Evolutionary conservation across 2,329 filamentous ascomycete genomes (phyloP).

Genomic region (Epichloe brachyelytri): DNA sequence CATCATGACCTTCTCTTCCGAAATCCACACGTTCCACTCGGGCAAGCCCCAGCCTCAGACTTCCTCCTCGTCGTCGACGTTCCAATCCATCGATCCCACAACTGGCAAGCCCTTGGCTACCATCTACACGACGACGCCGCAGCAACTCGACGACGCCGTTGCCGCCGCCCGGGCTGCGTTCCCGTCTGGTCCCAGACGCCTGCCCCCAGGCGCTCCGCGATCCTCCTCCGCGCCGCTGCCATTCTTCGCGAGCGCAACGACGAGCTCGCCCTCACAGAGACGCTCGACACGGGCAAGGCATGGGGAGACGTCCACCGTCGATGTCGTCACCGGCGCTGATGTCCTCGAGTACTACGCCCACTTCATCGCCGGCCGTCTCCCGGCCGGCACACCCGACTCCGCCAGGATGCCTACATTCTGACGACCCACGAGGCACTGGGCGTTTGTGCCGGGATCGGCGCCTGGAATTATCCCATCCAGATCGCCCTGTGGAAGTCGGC

Average conservation of each 20-base stretch:
- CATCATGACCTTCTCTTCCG: slow-evolving; percentile 22
- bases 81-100: slow-evolving; percentile 63
- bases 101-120: slow-evolving; percentile 55
- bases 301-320: slow-evolving; percentile 77
- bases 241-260: slow-evolving; percentile 68
- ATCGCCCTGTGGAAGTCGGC: slow-evolving; percentile 86
- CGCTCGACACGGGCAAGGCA: slow-evolving; percentile 75
- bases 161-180: slow-evolving; percentile 60
- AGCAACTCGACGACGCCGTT: slow-evolving; percentile 60
- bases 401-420: slow-evolving; percentile 69
- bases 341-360: slow-evolving; percentile 81
- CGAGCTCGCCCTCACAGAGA: slow-evolving; percentile 66
- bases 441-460: slow-evolving; percentile 76
- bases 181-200: slow-evolving; percentile 63
- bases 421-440: slow-evolving; percentile 72
- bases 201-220: slow-evolving; percentile 59
- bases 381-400: slow-evolving; percentile 62
- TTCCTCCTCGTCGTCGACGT: slow-evolving; percentile 45
- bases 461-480: slow-evolving; percentile 88
- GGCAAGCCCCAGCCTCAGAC: slow-evolving; percentile 50
- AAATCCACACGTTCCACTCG: slow-evolving; percentile 58
- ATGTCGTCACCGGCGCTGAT: slow-evolving; percentile 71
- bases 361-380: slow-evolving; percentile 64
- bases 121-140: slow-evolving; percentile 54
- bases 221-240: slow-evolving; percentile 63